These are phyloP conservation scores for Teunomyces aglyptinius DNA, from an alignment of 805 yeast genomes.

Conservation along the genomic window DNA sequence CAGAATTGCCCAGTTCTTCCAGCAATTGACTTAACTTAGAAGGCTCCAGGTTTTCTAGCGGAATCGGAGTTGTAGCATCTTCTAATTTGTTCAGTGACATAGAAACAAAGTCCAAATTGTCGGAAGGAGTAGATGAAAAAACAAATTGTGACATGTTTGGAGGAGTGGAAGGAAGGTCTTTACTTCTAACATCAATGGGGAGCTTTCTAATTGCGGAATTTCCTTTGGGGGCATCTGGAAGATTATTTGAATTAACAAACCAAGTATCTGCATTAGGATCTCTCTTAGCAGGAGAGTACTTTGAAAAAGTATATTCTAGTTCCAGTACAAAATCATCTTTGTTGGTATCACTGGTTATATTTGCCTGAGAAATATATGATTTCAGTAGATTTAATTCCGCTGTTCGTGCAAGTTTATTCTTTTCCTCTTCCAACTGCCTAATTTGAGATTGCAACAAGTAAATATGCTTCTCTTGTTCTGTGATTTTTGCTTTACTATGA, in stretches of 20 bases:
- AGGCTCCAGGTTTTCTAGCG: too few relatives aligned
- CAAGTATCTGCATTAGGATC: slow-evolving; percentile 2
- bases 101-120: background rate
- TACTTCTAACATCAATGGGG: background rate
- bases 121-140: background rate
- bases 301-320: slow-evolving; percentile 11
- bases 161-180: slow-evolving; percentile 1
- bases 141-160: background rate
- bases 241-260: background rate
- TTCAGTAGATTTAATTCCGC: background rate
- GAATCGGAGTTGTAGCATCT: background rate
- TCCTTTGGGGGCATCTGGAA: background rate
- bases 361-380: slow-evolving; percentile 2
- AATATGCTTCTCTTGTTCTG: slow-evolving; percentile 25
- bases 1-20: too few relatives aligned
- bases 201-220: background rate
- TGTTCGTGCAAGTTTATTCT: slow-evolving; percentile 5
- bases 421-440: slow-evolving; percentile 18
- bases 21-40: too few relatives aligned
- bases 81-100: background rate
- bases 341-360: background rate
- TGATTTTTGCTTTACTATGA: slow-evolving; percentile 19
- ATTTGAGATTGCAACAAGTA: slow-evolving; percentile 23
- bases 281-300: background rate
- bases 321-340: slow-evolving; percentile 10